A percentile compares a stretch with the other conserved stretches of the same genome.
These are phyloP conservation scores for Globisporangium radiosum DNA, from an alignment of 352 stramenopile genomes.

Conservation along the genomic window DNA sequence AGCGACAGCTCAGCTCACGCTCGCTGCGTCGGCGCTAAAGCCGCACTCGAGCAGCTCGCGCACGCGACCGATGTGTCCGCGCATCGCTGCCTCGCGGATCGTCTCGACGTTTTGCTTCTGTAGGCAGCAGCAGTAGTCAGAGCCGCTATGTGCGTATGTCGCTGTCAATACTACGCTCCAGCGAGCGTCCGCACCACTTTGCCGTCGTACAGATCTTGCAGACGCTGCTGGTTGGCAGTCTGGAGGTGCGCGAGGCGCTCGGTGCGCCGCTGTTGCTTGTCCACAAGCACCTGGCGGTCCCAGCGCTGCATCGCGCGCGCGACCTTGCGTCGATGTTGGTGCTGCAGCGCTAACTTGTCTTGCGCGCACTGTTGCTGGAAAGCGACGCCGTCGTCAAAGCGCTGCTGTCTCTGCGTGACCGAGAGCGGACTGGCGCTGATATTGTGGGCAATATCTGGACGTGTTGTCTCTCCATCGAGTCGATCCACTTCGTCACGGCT, in stretches of 20 bases:
- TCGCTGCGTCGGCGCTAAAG: constrained; percentile 52
- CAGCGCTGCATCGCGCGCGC: constrained; percentile 30
- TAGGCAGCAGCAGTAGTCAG: background rate
- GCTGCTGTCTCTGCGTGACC: constrained; percentile 19
- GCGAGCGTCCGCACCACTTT: constrained; percentile 17
- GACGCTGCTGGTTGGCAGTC: constrained; percentile 28
- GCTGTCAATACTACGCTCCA: background rate
- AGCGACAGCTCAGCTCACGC: constrained; percentile 18
- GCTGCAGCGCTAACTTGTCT: constrained; percentile 25
- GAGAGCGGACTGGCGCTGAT: background rate
- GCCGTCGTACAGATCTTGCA: constrained; percentile 31
- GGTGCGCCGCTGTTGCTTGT: constrained; percentile 23
- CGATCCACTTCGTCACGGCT: background rate
- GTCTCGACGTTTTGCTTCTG: constrained; percentile 64
- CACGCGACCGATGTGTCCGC: constrained; percentile 41
- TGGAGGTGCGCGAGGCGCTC: constrained; percentile 28
- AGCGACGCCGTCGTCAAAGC: constrained; percentile 20
- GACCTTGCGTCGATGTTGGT: constrained; percentile 25
- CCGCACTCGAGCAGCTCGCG: constrained; percentile 37
- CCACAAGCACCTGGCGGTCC: constrained; percentile 24
- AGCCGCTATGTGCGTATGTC: background rate
- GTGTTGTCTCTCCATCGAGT: background rate
- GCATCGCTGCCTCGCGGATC: constrained; percentile 60
- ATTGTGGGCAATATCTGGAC: constrained; percentile 5
- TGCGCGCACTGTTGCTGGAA: constrained; percentile 29